A percentile compares a stretch with the other conserved stretches of the same genome.
These are phyloP conservation scores for Hypoxylon sp. DNA, from an alignment of 2,329 filamentous ascomycete species.

Conservation along the genomic window DNA sequence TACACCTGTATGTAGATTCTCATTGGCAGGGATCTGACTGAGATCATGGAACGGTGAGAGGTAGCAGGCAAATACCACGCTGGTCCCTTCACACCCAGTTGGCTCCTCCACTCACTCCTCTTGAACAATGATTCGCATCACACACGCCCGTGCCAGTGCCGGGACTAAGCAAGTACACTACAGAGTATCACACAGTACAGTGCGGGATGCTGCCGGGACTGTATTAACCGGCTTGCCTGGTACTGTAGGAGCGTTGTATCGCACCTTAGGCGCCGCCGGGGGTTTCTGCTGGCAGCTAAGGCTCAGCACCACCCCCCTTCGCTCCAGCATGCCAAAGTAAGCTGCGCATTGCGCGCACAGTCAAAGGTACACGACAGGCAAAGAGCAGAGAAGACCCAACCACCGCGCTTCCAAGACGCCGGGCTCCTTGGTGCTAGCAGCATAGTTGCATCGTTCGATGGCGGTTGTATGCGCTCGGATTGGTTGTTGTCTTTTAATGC, in stretches of 20 bases:
- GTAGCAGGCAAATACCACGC: constrained; percentile 37
- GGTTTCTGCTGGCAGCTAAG: constrained; percentile 10
- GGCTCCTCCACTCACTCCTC: constrained; percentile 31
- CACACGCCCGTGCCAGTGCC: constrained; percentile 36
- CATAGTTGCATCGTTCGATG: constrained; percentile 33
- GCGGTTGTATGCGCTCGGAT: constrained; percentile 19
- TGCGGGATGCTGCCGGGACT: constrained; percentile 5
- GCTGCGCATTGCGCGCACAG: constrained; percentile 19
- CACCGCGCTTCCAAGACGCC: constrained; percentile 34
- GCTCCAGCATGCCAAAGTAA: constrained; percentile 26
- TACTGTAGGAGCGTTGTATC: neutral
- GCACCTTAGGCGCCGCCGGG: constrained; percentile 7
- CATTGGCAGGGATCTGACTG: constrained; percentile 42
- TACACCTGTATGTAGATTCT: constrained; percentile 31
- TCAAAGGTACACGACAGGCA: constrained; percentile 36
- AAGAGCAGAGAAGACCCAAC: constrained; percentile 31
- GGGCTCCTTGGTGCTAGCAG: constrained; percentile 33
- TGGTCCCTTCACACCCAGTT: constrained; percentile 25
- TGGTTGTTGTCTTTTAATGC: constrained; percentile 25
- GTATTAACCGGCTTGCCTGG: neutral
- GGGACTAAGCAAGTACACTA: constrained; percentile 19
- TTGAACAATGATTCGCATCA: constrained; percentile 42
- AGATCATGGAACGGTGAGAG: constrained; percentile 44
- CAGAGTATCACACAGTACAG: constrained; percentile 5
- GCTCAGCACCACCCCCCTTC: constrained; percentile 21